A percentile compares a stretch with the other conserved stretches of the same genome.
Conservation (phyloP, 2,329 filamentous ascomycete species). For the Aspergillus thermomutatus region DNA sequence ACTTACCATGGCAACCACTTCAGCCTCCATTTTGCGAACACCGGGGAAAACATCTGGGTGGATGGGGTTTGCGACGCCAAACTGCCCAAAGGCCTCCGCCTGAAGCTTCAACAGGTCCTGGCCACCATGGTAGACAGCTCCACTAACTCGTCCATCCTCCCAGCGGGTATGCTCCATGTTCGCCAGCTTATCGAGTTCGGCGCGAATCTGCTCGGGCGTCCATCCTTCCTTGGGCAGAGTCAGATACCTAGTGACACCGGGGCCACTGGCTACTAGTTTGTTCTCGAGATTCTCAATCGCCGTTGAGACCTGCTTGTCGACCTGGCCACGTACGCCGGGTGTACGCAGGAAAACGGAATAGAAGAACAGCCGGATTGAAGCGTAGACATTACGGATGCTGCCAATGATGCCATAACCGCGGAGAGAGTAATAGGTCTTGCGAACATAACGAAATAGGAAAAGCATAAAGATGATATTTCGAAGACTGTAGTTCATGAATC, state of each 20-base stretch:
- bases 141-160: slow-evolving; percentile 93
- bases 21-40: slow-evolving; percentile 98
- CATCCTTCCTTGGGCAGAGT: slow-evolving; percentile 80
- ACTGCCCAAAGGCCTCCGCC: slow-evolving; percentile 88
- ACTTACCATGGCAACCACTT: slow-evolving; percentile 88
- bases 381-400: slow-evolving; percentile 71
- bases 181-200: slow-evolving; percentile 74
- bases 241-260: slow-evolving; percentile 69
- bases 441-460: slow-evolving; percentile 79
- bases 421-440: slow-evolving; percentile 76
- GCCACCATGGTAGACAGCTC: slow-evolving; percentile 94
- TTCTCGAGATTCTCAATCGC: slow-evolving; percentile 75
- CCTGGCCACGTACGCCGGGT: slow-evolving; percentile 80
- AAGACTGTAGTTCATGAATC: slow-evolving; percentile 50
- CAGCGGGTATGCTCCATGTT: slow-evolving; percentile 91
- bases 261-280: slow-evolving; percentile 75
- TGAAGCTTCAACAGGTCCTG: slow-evolving; percentile 77
- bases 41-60: slow-evolving; percentile 98
- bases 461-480: slow-evolving; percentile 86
- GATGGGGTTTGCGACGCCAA: slow-evolving; percentile 93
- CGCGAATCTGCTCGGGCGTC: slow-evolving; percentile 71
- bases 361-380: slow-evolving; percentile 64
- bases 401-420: slow-evolving; percentile 85
- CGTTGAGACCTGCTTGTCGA: slow-evolving; percentile 78
- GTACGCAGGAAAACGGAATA: slow-evolving; percentile 84